Evolutionary conservation across 163 green algal genomes (phyloP), one percentile per base, ranked within the genome.

Genomic region (Chlamydomonas reinhardtii): DNA sequence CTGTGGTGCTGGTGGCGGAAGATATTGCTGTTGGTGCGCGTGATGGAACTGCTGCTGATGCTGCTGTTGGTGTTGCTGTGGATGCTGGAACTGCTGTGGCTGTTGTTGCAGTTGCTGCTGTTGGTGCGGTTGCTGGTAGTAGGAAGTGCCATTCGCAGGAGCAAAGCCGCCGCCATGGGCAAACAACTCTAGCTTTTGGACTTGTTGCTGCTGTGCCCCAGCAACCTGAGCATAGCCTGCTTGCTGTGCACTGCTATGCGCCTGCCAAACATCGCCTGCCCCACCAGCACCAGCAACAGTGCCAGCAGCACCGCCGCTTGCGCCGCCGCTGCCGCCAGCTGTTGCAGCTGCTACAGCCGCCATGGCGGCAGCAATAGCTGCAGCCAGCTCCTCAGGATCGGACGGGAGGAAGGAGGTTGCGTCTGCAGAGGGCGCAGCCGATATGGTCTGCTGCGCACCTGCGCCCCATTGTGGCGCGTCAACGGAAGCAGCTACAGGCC

Each of bases 161-260:
- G 39, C 39, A 48, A 48, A 48, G 39, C 39, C 39, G 39, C 39
- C 39, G 8, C 48, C 48, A 56, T 56, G 48, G 1, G 48, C 48
- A 19, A 56, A 56, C 48, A 14, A 56, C 77, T 66, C 88, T 78
- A 54, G 76, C 86, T 82, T n/a, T 61, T 96, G 70, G 29, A 90
- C 76, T 66, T 92, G 17, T 39, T 94, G 48, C 24, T 17, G 48
- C 19, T 56, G 48, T 17, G 48, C 39, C 39, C 39, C 39, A 48
- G 39, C 39, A 5, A 8, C 5, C 39, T 48, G 39, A 8, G 39
- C 48, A 19, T 56, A 56, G 1, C 48, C 48, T 1, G 34, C 87
- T 94, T 29, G 88, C 88, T 24, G 88, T 66, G 66, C 48, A 52
- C 73, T 27, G 15, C 32, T 69, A 32, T 73, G 32, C 27, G 5